Base-by-base conservation (phyloP, 441 rosid species). In the Pelargonium cotyledonis region DNA sequence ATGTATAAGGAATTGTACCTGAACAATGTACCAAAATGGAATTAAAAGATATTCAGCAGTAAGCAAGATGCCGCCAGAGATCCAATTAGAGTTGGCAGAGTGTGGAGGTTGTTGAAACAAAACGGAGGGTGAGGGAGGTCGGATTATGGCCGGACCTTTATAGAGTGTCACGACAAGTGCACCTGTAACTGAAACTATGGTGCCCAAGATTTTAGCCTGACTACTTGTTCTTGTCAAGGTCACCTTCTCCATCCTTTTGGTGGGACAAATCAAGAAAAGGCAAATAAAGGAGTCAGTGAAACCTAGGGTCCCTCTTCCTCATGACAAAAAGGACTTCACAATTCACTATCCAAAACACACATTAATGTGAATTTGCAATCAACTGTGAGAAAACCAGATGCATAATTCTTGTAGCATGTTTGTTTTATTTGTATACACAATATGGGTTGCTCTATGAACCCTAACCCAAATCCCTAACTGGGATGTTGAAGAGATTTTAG, bases 21-120 rank as follows among this genome's bases (percentile, higher is more conserved):
- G 89, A 77, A 88, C 86, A 66, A 86, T 88, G 81, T 88, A 83
- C 93, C 93, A 88, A 23, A 88, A 72, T 8, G 93, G 88, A 61
- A 84, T 68, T 26, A 85, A 70, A 46, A 86, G 74, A 65, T 88
- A 88, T 74, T 88, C 90, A 1, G 83, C 86, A 0, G 88, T 62
- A 57, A 88, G 87, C 19, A 84, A 82, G 67, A 78, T 57, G 0
- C 86, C 93, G 4, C 93, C 93, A 63, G 84, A 40, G 49, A 81
- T 75, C 93, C 93, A 88, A 60, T 78, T 77, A 31, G 80, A 66
- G 47, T 70, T 65, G 3, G 83, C 70, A 0, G 70, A 65, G 49
- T 74, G 68, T 46, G 69, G 66, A 57, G 12, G 19, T 12, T 12
- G 67, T 38, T 46, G 53, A 46, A 65, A 38, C 4, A 9, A 43